These are phyloP conservation scores for Linnemannia exigua DNA, from an alignment of 192 early-diverging fungal genomes.

Conservation along the genomic window DNA sequence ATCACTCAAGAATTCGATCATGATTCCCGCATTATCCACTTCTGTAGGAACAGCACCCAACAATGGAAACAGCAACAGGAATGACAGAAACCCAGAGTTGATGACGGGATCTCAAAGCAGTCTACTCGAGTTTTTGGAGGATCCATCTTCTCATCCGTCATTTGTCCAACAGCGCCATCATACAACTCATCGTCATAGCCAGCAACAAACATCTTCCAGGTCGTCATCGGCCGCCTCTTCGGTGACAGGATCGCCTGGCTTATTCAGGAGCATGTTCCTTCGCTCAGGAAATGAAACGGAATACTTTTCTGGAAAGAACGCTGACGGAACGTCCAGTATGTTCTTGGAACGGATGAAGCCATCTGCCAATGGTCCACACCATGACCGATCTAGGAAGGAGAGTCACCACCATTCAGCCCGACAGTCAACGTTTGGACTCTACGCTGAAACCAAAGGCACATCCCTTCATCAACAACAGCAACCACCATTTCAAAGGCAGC, in stretches of 20 bases:
- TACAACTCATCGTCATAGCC: slow-evolving; percentile 1
- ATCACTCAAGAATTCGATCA: slow-evolving; percentile 54
- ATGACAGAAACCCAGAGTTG: background rate
- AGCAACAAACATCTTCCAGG: background rate
- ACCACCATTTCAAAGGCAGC: background rate
- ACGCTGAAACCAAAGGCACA: background rate
- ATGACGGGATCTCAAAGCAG: slow-evolving; percentile 28
- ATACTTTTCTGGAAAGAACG: background rate
- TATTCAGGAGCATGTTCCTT: slow-evolving; percentile 24
- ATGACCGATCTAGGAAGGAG: background rate
- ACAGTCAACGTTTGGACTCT: slow-evolving; percentile 11
- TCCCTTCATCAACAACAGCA: background rate
- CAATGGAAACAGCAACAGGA: background rate
- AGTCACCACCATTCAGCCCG: background rate
- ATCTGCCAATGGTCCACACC: background rate
- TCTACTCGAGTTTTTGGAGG: slow-evolving; percentile 26
- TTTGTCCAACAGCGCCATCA: background rate
- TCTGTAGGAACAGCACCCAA: background rate
- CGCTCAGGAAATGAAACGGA: background rate
- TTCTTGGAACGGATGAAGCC: background rate
- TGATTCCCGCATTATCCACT: slow-evolving; percentile 36
- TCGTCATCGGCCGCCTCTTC: slow-evolving; percentile 25
- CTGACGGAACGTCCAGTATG: background rate
- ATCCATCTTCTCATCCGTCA: background rate
- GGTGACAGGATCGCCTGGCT: background rate